Evolutionary conservation across 2,329 filamentous ascomycete species (phyloP).

Genomic region (Trichoderma citrinoviride): DNA sequence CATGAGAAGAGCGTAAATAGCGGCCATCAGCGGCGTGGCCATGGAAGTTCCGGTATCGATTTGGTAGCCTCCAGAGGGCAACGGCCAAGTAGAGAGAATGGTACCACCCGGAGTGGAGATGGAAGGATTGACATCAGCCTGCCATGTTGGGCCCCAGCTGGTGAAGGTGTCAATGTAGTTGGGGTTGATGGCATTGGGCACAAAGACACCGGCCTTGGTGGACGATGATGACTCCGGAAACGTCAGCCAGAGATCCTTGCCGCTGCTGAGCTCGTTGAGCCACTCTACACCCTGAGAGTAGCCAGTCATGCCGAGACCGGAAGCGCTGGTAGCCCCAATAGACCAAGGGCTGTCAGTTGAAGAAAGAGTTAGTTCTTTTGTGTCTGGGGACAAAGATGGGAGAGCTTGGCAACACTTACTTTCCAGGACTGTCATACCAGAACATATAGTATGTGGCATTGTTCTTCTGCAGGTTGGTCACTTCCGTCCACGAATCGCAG

Average conservation of each 20-base stretch:
- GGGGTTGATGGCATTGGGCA: constrained; percentile 43
- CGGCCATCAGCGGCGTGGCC: constrained; percentile 56
- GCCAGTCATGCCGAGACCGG: constrained; percentile 33
- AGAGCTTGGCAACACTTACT: not conserved
- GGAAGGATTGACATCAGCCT: constrained; percentile 56
- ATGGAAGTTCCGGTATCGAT: constrained; percentile 59
- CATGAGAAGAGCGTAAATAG: constrained; percentile 52
- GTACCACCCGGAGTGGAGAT: constrained; percentile 53
- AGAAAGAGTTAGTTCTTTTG: not conserved
- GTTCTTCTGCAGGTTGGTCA: constrained; percentile 55
- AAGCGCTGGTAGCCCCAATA: constrained; percentile 26
- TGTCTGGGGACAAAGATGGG: rapidly evolving
- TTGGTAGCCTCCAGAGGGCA: constrained; percentile 46
- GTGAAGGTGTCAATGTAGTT: constrained; percentile 53
- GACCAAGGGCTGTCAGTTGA: not conserved
- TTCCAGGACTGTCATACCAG: constrained; percentile 51
- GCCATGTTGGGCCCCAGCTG: constrained; percentile 61
- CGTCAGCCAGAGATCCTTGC: not conserved
- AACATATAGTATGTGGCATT: constrained; percentile 60
- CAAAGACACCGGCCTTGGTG: not conserved
- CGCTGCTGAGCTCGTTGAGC: not conserved
- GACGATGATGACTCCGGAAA: not conserved
- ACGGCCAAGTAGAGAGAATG: constrained; percentile 58
- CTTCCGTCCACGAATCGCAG: constrained; percentile 47
- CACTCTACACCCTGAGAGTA: constrained; percentile 31